Evolutionary conservation across 2,329 filamentous ascomycete species (phyloP).

Genomic region (Cladosporium sp.): DNA sequence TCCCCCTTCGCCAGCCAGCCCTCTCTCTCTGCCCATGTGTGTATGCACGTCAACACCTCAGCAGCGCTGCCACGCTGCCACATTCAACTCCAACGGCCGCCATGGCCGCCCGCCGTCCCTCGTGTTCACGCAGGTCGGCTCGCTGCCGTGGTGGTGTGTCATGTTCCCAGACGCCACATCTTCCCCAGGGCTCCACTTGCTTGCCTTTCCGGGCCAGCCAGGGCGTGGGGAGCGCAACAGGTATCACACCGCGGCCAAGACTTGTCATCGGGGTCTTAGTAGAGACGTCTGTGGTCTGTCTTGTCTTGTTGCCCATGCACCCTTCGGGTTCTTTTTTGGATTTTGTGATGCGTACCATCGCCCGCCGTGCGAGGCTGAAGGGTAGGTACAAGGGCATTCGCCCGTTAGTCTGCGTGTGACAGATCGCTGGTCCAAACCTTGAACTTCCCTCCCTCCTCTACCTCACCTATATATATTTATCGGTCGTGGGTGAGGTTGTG

Average conservation of each 20-base stretch:
- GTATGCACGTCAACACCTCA: constrained; percentile 12
- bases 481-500: no score
- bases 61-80: neutral
- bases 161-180: constrained; percentile 7
- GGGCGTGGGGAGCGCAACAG: constrained; percentile 10
- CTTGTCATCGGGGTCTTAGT: constrained; percentile 11
- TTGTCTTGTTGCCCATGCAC: neutral
- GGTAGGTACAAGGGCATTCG: neutral
- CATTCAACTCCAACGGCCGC: constrained; percentile 4
- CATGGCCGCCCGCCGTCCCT: no score
- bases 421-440: neutral
- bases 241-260: constrained; percentile 13
- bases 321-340: constrained; percentile 1
- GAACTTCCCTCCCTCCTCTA: neutral
- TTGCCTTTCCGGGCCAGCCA: constrained; percentile 2
- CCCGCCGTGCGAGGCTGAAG: constrained; percentile 10
- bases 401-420: constrained; percentile 9
- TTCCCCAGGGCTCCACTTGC: constrained; percentile 6
- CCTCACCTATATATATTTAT: neutral
- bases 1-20: neutral
- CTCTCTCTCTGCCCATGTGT: neutral
- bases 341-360: constrained; percentile 10
- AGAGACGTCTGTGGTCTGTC: constrained; percentile 5
- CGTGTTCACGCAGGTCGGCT: constrained; percentile 7
- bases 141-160: constrained; percentile 7